phyloP scores from a whole-genome alignment of 2,329 filamentous ascomycete species.

The Verticillium dahliae region DNA sequence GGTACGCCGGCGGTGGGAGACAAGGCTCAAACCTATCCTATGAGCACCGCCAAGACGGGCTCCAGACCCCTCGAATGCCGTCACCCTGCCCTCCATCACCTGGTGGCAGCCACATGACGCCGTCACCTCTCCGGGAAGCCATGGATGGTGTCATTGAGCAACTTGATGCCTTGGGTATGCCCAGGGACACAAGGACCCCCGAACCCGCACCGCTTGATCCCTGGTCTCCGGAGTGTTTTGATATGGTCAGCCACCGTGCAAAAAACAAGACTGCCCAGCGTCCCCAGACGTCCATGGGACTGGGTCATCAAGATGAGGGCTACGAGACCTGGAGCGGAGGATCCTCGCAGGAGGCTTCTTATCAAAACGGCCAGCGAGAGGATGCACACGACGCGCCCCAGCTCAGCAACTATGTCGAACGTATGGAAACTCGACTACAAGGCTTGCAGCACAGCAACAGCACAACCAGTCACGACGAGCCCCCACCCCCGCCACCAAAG shows the following conservation, averaged over 20 bases:
- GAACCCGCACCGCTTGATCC: constrained; percentile 54
- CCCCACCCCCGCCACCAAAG: constrained; percentile 59
- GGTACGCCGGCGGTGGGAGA: not conserved
- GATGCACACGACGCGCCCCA: constrained; percentile 58
- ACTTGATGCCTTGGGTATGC: constrained; percentile 74
- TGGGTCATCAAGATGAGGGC: constrained; percentile 54
- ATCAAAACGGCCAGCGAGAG: constrained; percentile 29
- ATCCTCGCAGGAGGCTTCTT: constrained; percentile 42
- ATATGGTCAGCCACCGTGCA: constrained; percentile 40
- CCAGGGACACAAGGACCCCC: constrained; percentile 47
- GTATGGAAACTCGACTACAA: constrained; percentile 80
- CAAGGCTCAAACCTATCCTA: constrained; percentile 20
- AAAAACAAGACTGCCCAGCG: constrained; percentile 29
- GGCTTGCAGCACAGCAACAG: constrained; percentile 57
- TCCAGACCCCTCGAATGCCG: constrained; percentile 48
- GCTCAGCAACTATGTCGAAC: constrained; percentile 78
- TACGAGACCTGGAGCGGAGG: constrained; percentile 52
- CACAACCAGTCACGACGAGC: constrained; percentile 40
- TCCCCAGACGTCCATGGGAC: constrained; percentile 70
- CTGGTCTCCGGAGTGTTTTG: constrained; percentile 90
- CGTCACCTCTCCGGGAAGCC: constrained; percentile 84
- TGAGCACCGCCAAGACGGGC: constrained; percentile 31
- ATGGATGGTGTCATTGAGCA: constrained; percentile 99
- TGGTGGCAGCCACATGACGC: constrained; percentile 63
- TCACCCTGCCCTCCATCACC: constrained; percentile 67